phyloP scores from a whole-genome alignment of 441 rosid genomes.

The Mallotus repandus region DNA sequence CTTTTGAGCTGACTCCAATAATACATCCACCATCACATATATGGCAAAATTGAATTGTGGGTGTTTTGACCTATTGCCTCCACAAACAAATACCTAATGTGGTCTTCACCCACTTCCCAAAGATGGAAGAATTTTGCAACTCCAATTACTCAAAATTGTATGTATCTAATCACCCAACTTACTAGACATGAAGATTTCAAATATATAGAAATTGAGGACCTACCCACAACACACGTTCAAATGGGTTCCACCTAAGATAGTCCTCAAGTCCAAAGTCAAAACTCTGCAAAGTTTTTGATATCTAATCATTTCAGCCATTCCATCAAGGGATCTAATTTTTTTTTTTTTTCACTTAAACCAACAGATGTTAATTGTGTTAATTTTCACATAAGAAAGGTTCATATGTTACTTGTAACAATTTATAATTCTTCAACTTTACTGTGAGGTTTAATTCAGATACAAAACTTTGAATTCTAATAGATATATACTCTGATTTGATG shows the following conservation, averaged over 20 bases:
- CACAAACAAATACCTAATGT: constrained; percentile 16
- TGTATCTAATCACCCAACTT: constrained; percentile 14
- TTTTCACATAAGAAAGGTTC: too few species aligned
- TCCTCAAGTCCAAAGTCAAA: neutral
- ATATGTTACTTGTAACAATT: too few species aligned
- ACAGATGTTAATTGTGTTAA: too few species aligned
- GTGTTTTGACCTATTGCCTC: constrained; percentile 15
- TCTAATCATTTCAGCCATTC: neutral
- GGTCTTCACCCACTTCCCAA: constrained; percentile 1
- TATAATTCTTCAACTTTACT: neutral
- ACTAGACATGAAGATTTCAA: constrained; percentile 1
- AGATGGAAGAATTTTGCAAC: constrained; percentile 3
- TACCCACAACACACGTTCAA: neutral
- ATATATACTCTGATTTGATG: too few species aligned
- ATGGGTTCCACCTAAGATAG: constrained; percentile 20
- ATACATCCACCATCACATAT: constrained; percentile 6
- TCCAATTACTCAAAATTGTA: neutral
- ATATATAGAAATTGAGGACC: neutral
- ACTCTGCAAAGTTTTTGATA: neutral
- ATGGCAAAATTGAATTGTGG: constrained; percentile 1
- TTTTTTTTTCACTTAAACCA: too few species aligned
- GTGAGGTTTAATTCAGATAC: neutral
- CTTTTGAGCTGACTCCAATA: constrained; percentile 14
- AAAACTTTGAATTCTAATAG: neutral
- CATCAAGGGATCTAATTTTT: neutral